phyloP scores from a whole-genome alignment of 257 asterid genomes.

The Ehretia macrophylla region DNA sequence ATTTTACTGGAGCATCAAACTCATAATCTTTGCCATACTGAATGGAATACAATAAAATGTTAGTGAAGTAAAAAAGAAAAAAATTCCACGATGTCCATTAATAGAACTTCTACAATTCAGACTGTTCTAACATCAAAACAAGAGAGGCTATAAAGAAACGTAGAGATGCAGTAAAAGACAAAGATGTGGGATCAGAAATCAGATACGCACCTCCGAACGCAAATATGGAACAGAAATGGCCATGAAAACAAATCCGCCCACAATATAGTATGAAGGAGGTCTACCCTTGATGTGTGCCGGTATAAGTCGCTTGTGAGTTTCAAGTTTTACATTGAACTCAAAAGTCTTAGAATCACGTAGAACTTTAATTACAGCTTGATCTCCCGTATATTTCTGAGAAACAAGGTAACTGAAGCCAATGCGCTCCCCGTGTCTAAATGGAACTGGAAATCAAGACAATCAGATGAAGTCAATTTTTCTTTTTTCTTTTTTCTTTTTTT shows the following conservation, averaged over 20 bases:
- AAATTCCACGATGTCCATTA: too few relatives aligned
- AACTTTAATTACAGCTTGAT: conserved; percentile 22
- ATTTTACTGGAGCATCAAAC: conserved; percentile 20
- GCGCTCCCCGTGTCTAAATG: conserved; percentile 28
- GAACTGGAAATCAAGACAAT: conserved; percentile 14
- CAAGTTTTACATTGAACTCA: conserved; percentile 16
- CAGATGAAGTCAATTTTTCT: neutral
- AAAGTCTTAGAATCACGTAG: conserved; percentile 21
- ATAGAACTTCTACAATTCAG: neutral
- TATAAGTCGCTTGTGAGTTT: conserved; percentile 15
- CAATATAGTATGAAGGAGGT: conserved; percentile 26
- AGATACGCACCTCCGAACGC: conserved; percentile 22
- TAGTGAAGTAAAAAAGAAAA: neutral
- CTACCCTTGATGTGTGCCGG: conserved; percentile 19
- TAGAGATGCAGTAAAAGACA: neutral
- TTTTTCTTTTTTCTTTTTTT: too few relatives aligned
- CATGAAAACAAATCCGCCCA: conserved; percentile 27
- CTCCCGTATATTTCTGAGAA: conserved; percentile 26
- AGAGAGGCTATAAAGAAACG: neutral
- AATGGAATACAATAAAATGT: conserved; percentile 1
- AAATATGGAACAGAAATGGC: conserved; percentile 24
- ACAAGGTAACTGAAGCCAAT: conserved; percentile 27
- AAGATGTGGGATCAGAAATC: neutral
- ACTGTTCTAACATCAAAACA: neutral
- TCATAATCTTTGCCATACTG: conserved; percentile 29